phyloP scores from a whole-genome alignment of 495 filamentous ascomycete species.

The Neurospora sp. region DNA sequence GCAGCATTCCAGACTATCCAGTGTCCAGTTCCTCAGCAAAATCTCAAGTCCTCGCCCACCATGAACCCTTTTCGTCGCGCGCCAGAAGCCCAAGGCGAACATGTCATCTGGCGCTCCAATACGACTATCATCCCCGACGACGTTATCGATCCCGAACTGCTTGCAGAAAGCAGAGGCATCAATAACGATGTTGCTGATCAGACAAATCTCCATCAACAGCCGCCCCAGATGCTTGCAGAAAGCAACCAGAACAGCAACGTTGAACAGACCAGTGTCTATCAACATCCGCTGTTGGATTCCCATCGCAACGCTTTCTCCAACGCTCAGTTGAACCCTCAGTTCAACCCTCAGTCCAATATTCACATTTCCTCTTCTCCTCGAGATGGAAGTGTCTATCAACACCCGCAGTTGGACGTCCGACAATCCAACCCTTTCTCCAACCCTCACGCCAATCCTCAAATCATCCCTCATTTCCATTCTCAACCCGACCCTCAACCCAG shows the following conservation, averaged over 20 bases:
- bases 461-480: neutral
- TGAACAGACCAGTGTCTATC: neutral
- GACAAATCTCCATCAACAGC: neutral
- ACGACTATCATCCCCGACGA: neutral
- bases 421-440: neutral
- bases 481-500: neutral
- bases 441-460: neutral
- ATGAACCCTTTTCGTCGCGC: neutral
- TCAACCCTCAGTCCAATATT: neutral
- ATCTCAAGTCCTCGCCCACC: neutral
- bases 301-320: neutral
- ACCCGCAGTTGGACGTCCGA: neutral
- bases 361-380: neutral
- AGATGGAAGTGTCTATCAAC: neutral
- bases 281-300: neutral
- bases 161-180: neutral
- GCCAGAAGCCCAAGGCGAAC: neutral
- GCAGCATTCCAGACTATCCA: neutral
- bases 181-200: neutral
- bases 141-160: neutral
- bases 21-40: neutral
- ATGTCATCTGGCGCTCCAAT: neutral
- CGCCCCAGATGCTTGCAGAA: neutral
- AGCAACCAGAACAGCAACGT: neutral
- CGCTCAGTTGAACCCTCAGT: neutral